These are phyloP conservation scores for Penicillium thymicola DNA, from an alignment of 2,329 filamentous ascomycete genomes.

Conservation along the genomic window DNA sequence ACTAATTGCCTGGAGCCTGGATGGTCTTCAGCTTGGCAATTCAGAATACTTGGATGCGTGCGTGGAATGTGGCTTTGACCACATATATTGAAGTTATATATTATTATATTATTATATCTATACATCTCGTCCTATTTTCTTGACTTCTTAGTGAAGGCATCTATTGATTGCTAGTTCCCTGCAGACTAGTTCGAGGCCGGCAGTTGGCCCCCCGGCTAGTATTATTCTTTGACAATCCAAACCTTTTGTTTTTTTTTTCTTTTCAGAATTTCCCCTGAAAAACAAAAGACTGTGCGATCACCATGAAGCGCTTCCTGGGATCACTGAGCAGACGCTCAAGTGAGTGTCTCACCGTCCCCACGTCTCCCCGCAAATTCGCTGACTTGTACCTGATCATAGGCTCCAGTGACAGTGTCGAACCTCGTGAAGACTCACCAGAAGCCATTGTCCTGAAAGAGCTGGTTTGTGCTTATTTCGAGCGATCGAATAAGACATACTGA, in stretches of 20 bases:
- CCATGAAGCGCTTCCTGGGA: conserved; percentile 40
- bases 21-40: neutral
- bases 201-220: neutral
- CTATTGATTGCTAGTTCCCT: neutral
- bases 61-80: conserved; percentile 6
- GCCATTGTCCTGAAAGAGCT: conserved; percentile 40
- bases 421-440: conserved; percentile 40
- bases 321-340: conserved; percentile 32
- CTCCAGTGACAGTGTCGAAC: conserved; percentile 21
- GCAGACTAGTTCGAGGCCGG: neutral
- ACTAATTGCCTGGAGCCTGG: conserved; percentile 2
- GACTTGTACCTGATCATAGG: conserved; percentile 15
- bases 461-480: conserved; percentile 26
- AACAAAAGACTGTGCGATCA: neutral
- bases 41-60: neutral
- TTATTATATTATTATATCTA: neutral
- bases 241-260: neutral
- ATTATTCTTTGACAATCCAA: neutral
- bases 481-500: conserved; percentile 3
- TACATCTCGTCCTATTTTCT: neutral
- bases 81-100: neutral
- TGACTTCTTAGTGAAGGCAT: neutral
- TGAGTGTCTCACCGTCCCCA: conserved; percentile 18
- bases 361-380: conserved; percentile 7
- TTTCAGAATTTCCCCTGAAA: neutral